Evolutionary conservation across 345 rosid genomes (phyloP), one percentile per base, ranked within the genome.

Genomic region (Linum trigynum): DNA sequence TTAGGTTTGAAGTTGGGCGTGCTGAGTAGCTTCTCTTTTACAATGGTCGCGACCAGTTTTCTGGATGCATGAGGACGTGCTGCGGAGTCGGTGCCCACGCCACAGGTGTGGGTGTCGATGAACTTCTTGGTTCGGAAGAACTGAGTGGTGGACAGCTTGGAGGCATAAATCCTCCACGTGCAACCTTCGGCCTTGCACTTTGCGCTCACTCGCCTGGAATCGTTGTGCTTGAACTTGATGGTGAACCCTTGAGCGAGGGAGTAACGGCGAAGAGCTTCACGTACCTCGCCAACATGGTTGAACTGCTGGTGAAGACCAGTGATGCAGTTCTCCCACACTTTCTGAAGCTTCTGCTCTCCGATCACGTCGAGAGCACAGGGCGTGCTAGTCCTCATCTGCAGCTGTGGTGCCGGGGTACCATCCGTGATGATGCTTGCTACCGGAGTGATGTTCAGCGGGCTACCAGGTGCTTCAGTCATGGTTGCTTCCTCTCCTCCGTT

Each of bases 251-350:
- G 72, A 37, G 76, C 76, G 51, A 73, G 55, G 15, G 69, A 68
- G 60, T 68, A 68, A 65, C 58, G 59, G 37, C 72, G 76, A 3
- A 73, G 55, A 15, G 76, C 76, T 9, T 73, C 76, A 48, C 69
- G 76, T 38, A 73, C 57, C 55, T 67, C 72, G 16, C 43, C 42
- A 15, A 73, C 76, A 36, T 64, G 64, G 16, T 64, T 59, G 60
- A 73, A 73, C 72, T 68, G 76, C 72, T 73, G 76, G 62, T 68
- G 76, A 40, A 73, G 68, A 15, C 76, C 76, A n/a, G 76, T 73
- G 53, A 73, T 67, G 62, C 72, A 68, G 48, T 73, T 73, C 55
- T 56, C 68, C 76, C 76, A 73, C 38, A 61, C 65, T 67, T 66
- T 71, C 38, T 66, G 60, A 66, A 76, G 73, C 56, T 78, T 73